These are phyloP conservation scores for Torrubiellomyces zombiae DNA, from an alignment of 2,329 filamentous ascomycete species.

Conservation along the genomic window DNA sequence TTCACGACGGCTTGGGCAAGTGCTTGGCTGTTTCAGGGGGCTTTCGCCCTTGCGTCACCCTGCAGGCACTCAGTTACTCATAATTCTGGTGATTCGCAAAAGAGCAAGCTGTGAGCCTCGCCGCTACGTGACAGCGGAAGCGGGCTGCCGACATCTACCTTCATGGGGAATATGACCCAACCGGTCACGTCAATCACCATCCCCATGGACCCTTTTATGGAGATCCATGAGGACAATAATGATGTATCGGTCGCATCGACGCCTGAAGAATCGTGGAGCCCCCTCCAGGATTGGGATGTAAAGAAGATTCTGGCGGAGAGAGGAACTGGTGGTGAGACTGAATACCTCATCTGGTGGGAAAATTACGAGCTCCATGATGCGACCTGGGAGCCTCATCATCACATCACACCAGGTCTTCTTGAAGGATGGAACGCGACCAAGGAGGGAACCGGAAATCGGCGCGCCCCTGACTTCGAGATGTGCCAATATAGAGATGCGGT, in stretches of 20 bases:
- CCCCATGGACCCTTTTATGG: too few species aligned
- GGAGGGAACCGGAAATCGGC: constrained; percentile 15
- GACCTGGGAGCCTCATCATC: constrained; percentile 32
- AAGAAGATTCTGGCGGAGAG: constrained; percentile 34
- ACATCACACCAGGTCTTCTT: constrained; percentile 23
- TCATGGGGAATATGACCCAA: too few species aligned
- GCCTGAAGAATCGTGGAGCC: constrained; percentile 14
- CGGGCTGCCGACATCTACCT: too few species aligned
- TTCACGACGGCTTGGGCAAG: too few species aligned
- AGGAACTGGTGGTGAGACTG: constrained; percentile 8
- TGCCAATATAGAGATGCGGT: constrained; percentile 18
- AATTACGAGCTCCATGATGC: constrained; percentile 17
- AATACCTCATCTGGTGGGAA: constrained; percentile 22
- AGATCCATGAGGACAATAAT: too few species aligned
- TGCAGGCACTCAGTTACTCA: too few species aligned
- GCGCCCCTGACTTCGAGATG: constrained; percentile 20
- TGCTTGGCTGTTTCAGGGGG: too few species aligned
- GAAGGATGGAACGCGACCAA: constrained; percentile 26
- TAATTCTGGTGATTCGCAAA: too few species aligned
- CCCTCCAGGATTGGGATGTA: constrained; percentile 30
- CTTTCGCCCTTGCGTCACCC: too few species aligned
- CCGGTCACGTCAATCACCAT: too few species aligned
- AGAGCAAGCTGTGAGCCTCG: too few species aligned
- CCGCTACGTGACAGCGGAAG: too few species aligned
- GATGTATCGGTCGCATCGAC: constrained; percentile 17